phyloP scores from a whole-genome alignment of 495 filamentous ascomycete genomes.

The Bombardia bombarda region DNA sequence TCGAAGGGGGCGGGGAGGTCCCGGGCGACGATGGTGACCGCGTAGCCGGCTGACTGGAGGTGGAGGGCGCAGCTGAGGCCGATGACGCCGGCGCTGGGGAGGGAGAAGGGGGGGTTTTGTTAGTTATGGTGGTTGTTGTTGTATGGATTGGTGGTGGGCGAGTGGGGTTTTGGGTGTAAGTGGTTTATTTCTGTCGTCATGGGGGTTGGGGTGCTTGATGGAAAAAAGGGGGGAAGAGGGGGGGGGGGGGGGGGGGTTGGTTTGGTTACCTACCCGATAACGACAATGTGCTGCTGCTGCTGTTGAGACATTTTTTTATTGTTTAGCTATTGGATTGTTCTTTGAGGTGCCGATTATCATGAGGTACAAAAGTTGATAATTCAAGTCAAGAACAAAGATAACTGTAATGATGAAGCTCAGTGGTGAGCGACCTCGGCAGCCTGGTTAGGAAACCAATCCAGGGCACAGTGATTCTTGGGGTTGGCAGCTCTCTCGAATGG shows the following conservation, averaged over 20 bases:
- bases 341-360: too few species aligned
- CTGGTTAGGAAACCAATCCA: too few species aligned
- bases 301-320: too few species aligned
- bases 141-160: background rate
- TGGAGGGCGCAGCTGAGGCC: slow-evolving; percentile 43
- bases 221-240: background rate
- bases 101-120: background rate
- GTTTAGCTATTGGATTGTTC: too few species aligned
- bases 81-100: slow-evolving; percentile 44
- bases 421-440: too few species aligned
- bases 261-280: background rate
- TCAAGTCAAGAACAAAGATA: too few species aligned
- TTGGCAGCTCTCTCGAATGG: too few species aligned
- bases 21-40: slow-evolving; percentile 42
- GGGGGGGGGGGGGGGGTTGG: background rate
- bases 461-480: too few species aligned
- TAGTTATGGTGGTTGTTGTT: background rate
- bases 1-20: slow-evolving; percentile 40
- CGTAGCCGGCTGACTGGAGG: slow-evolving; percentile 32
- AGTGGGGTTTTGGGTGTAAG: background rate
- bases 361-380: too few species aligned
- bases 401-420: too few species aligned
- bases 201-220: too few species aligned
- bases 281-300: slow-evolving; percentile 1
- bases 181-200: background rate